Conservation (phyloP, 441 rosid genomes). For the Erodium trifolium region DNA sequence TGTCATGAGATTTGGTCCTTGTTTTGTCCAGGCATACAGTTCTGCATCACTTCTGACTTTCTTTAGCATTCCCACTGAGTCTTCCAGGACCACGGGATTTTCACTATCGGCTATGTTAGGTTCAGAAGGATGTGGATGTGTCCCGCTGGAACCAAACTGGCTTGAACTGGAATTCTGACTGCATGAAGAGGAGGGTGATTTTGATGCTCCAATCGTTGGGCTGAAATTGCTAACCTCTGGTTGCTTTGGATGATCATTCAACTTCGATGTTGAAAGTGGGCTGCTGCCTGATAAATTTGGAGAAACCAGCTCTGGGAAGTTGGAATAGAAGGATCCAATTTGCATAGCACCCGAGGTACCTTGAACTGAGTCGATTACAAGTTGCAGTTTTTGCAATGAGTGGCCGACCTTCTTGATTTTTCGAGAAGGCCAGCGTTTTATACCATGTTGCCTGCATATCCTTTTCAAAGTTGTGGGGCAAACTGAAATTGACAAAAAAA, state of each 20-base stretch:
- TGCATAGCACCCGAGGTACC: conserved; percentile 60
- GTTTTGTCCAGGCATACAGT: conserved; percentile 39
- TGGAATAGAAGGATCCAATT: conserved; percentile 53
- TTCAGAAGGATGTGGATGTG: conserved; percentile 24
- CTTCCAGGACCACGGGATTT: conserved; percentile 26
- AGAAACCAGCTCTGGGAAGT: conserved; percentile 57
- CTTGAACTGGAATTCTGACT: conserved; percentile 72
- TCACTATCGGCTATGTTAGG: not conserved
- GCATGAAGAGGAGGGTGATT: conserved; percentile 57
- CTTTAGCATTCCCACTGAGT: conserved; percentile 17
- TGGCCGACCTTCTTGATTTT: conserved; percentile 88
- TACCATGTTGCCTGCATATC: conserved; percentile 84
- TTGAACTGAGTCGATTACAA: conserved; percentile 67
- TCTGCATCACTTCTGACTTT: conserved; percentile 42
- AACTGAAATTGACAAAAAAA: conserved; percentile 42
- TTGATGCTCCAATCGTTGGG: conserved; percentile 24
- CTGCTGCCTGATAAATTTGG: conserved; percentile 36
- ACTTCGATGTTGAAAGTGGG: conserved; percentile 26
- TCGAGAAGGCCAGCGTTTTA: conserved; percentile 90
- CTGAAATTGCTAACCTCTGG: conserved; percentile 24
- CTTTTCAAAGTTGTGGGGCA: conserved; percentile 95
- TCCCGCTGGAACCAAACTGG: conserved; percentile 59
- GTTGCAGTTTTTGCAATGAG: conserved; percentile 74
- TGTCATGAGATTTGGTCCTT: conserved; percentile 27
- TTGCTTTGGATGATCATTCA: conserved; percentile 25